Evolutionary conservation across 306 rosid species (phyloP).

Genomic region (Cucurbita pepo): DNA sequence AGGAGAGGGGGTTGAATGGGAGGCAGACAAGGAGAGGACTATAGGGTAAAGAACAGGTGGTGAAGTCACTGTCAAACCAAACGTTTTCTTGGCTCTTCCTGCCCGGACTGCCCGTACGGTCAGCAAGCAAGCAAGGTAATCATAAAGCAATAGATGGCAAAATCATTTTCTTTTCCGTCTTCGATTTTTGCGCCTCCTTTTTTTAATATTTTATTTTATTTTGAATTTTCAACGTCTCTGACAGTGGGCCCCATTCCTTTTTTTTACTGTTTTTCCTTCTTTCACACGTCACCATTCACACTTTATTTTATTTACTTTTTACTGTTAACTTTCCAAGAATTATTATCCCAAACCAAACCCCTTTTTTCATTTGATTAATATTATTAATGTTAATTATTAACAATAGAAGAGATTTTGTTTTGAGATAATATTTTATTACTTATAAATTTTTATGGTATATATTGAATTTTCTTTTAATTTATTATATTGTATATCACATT

Average conservation of each 20-base stretch:
- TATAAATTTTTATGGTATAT: too few species aligned
- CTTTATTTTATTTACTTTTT: conserved; percentile 16
- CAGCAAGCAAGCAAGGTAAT: conserved; percentile 20
- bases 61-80: conserved; percentile 25
- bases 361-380: too few species aligned
- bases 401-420: too few species aligned
- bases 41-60: conserved; percentile 9
- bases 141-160: conserved; percentile 52
- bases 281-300: conserved; percentile 21
- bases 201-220: not conserved
- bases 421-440: too few species aligned
- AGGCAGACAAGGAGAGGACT: conserved; percentile 50
- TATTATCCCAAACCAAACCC: too few species aligned
- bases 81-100: conserved; percentile 8
- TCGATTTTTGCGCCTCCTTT: not conserved
- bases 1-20: conserved; percentile 47
- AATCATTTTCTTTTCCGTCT: conserved; percentile 29
- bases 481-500: too few species aligned
- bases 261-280: conserved; percentile 13
- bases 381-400: too few species aligned
- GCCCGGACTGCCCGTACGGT: conserved; percentile 35
- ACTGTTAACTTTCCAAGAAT: conserved; percentile 5
- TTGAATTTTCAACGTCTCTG: conserved; percentile 7
- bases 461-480: too few species aligned
- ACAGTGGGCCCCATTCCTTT: not conserved